Evolutionary conservation across 2,329 filamentous ascomycete species (phyloP).

Genomic region (Diaporthe amygdali): DNA sequence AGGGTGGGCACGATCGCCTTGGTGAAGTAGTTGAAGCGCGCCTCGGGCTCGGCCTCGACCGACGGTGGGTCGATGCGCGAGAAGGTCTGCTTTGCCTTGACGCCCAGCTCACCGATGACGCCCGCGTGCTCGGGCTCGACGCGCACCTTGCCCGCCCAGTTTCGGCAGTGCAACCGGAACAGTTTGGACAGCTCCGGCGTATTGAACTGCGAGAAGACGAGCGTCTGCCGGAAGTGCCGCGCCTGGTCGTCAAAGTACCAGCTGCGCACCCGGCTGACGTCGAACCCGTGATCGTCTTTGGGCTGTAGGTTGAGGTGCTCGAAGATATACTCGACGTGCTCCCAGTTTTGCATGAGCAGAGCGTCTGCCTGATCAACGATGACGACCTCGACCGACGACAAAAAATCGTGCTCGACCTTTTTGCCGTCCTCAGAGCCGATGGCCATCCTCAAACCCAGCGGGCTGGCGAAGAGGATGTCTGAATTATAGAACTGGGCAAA

Average conservation of each 20-base stretch:
- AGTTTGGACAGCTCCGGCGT: conserved; percentile 88
- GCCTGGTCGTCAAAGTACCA: conserved; percentile 95
- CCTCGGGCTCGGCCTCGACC: conserved; percentile 79
- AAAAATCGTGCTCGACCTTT: conserved; percentile 81
- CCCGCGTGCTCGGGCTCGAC: conserved; percentile 72
- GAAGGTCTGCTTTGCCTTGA: conserved; percentile 85
- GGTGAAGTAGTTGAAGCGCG: conserved; percentile 89
- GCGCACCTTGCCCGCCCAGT: conserved; percentile 80
- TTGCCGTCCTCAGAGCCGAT: conserved; percentile 77
- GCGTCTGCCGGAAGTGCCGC: conserved; percentile 81
- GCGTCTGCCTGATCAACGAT: conserved; percentile 92
- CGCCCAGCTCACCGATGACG: conserved; percentile 73
- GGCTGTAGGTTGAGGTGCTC: conserved; percentile 91
- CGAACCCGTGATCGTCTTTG: conserved; percentile 87
- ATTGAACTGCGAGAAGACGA: conserved; percentile 81
- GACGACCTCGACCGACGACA: conserved; percentile 91
- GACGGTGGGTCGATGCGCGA: conserved; percentile 78
- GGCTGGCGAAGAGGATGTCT: conserved; percentile 91
- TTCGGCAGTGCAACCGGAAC: conserved; percentile 76
- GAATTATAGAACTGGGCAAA: conserved; percentile 96
- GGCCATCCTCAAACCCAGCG: conserved; percentile 86
- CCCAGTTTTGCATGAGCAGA: conserved; percentile 97
- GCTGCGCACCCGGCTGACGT: conserved; percentile 86
- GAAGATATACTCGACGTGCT: conserved; percentile 91
- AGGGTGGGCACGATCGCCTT: conserved; percentile 80